A percentile compares a stretch with the other conserved stretches of the same genome.
These are phyloP conservation scores for Colletotrichum filicis DNA, from an alignment of 2,329 filamentous ascomycete genomes.

Conservation along the genomic window DNA sequence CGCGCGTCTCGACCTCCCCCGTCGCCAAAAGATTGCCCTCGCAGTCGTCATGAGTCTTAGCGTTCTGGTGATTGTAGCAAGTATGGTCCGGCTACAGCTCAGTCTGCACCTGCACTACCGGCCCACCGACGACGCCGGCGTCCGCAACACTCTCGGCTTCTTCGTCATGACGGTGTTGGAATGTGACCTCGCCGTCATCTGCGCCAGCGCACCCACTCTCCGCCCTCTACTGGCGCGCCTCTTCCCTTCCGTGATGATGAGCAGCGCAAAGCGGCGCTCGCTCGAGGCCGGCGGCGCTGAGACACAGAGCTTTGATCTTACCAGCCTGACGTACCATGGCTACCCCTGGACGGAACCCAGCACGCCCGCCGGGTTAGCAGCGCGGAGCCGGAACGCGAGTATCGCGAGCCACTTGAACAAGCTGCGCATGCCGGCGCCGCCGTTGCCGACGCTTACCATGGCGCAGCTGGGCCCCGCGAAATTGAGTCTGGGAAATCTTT, in stretches of 20 bases:
- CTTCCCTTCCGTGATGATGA: constrained; percentile 39
- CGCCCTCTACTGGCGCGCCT: constrained; percentile 42
- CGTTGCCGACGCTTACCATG: constrained; percentile 32
- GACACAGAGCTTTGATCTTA: constrained; percentile 42
- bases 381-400: constrained; percentile 39
- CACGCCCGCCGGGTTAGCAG: constrained; percentile 16
- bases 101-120: constrained; percentile 41
- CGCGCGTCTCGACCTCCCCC: constrained; percentile 48
- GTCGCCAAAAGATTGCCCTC: constrained; percentile 56
- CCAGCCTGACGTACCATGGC: constrained; percentile 44
- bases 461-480: constrained; percentile 41
- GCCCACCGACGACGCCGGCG: constrained; percentile 32
- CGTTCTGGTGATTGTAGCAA: constrained; percentile 50
- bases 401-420: constrained; percentile 31
- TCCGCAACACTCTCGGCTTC: constrained; percentile 43
- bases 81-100: constrained; percentile 46
- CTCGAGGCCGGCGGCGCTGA: neutral
- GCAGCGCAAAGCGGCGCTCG: constrained; percentile 29
- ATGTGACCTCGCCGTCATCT: constrained; percentile 48
- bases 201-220: constrained; percentile 47
- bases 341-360: constrained; percentile 43
- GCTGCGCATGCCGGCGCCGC: constrained; percentile 27
- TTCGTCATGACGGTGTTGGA: constrained; percentile 50
- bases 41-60: constrained; percentile 57
- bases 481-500: constrained; percentile 41